Conservation (phyloP, 192 early-diverging fungal genomes). For the Anaeromyces robustus region DNA sequence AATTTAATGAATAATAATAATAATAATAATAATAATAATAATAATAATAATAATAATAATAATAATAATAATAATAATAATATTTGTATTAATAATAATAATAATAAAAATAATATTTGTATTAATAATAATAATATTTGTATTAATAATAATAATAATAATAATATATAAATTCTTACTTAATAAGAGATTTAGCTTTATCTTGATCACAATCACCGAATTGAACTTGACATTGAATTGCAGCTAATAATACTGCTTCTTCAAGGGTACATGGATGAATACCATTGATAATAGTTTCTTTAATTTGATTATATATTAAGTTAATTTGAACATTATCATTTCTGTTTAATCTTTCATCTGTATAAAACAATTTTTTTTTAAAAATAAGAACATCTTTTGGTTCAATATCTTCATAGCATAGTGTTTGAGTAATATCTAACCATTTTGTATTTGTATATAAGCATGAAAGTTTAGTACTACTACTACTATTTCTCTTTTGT, state of each 20-base stretch:
- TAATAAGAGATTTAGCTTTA: slow-evolving; percentile 26
- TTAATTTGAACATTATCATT: slow-evolving; percentile 43
- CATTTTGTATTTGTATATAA: slow-evolving; percentile 12
- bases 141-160: too few relatives aligned
- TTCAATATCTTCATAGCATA: slow-evolving; percentile 32
- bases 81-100: too few relatives aligned
- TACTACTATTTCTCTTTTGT: neutral
- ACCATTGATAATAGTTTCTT: slow-evolving; percentile 29
- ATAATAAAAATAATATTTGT: too few relatives aligned
- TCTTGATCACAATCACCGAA: slow-evolving; percentile 38
- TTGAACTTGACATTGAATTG: slow-evolving; percentile 31
- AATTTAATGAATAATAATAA: too few relatives aligned
- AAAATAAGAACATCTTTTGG: slow-evolving; percentile 27
- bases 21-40: too few relatives aligned
- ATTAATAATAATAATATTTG: too few relatives aligned
- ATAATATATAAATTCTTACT: slow-evolving; percentile 10
- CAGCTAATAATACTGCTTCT: slow-evolving; percentile 36
- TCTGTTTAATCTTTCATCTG: slow-evolving; percentile 40
- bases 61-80: too few relatives aligned
- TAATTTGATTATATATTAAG: slow-evolving; percentile 31
- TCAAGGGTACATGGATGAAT: slow-evolving; percentile 35
- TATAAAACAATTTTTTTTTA: slow-evolving; percentile 47
- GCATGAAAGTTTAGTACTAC: neutral
- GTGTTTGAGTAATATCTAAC: slow-evolving; percentile 31
- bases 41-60: too few relatives aligned